Conservation (phyloP, 257 asterid genomes). For the Osmanthus fragrans region DNA sequence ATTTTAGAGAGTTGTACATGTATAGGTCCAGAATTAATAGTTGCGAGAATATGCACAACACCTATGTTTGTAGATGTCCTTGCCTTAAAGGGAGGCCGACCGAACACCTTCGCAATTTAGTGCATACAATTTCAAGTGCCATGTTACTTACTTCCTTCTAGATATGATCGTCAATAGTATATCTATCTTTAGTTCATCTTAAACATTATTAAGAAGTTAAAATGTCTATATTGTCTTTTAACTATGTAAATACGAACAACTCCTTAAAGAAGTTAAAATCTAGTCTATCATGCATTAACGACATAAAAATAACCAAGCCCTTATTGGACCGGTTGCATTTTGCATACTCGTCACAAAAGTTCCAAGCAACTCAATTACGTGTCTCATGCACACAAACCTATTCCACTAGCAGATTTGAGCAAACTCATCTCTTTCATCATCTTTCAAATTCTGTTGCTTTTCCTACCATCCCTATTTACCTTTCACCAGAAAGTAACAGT, state of each 20-base stretch:
- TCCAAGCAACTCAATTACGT: conserved; percentile 24
- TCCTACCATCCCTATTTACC: conserved; percentile 1
- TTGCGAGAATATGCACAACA: too few species aligned
- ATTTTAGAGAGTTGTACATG: too few species aligned
- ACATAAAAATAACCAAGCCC: neutral
- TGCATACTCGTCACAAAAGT: neutral
- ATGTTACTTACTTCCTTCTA: neutral
- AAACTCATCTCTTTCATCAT: conserved; percentile 25
- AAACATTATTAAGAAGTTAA: neutral
- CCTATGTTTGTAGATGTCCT: neutral
- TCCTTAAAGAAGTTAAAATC: neutral
- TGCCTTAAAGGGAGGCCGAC: neutral
- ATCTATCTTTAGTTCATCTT: neutral
- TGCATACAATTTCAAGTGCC: too few species aligned
- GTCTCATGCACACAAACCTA: conserved; percentile 25
- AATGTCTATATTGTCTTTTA: too few species aligned
- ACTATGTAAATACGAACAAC: neutral
- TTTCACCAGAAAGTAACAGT: conserved; percentile 23
- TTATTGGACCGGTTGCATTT: neutral
- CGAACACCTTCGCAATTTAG: neutral
- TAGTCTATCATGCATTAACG: too few species aligned
- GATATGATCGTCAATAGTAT: neutral
- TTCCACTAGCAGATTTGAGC: conserved; percentile 38
- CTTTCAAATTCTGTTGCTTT: neutral
- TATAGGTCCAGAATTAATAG: too few species aligned